Conservation (phyloP, 257 asterid genomes). For the Plantago ovata region DNA sequence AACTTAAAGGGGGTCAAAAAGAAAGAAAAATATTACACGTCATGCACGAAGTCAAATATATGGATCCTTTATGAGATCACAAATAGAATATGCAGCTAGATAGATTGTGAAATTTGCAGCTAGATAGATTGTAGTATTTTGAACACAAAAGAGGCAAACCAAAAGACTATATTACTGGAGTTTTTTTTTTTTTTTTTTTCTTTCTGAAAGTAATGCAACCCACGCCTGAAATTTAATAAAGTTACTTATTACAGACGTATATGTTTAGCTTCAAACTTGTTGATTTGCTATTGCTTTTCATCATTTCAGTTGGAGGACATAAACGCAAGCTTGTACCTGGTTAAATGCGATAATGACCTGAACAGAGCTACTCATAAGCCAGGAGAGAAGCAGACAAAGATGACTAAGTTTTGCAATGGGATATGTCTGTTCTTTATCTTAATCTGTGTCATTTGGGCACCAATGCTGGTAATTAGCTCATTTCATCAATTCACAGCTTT, state of each 20-base stretch:
- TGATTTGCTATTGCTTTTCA: slow-evolving; percentile 23
- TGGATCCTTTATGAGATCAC: too few relatives aligned
- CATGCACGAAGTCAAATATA: too few relatives aligned
- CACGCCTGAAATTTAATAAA: neutral
- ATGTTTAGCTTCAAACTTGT: neutral
- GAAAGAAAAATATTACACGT: too few relatives aligned
- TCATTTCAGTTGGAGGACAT: slow-evolving; percentile 91
- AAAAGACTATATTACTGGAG: neutral
- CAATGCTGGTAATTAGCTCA: slow-evolving; percentile 81
- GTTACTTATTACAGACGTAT: neutral
- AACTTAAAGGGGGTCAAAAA: too few relatives aligned
- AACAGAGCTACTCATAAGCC: slow-evolving; percentile 85
- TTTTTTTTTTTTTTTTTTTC: neutral
- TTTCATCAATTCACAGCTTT: neutral
- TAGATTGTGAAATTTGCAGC: too few relatives aligned
- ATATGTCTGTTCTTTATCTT: slow-evolving; percentile 81
- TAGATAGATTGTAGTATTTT: too few relatives aligned
- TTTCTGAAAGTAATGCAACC: neutral
- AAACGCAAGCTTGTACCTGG: slow-evolving; percentile 96
- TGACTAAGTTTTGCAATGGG: slow-evolving; percentile 95
- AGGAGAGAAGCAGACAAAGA: slow-evolving; percentile 88
- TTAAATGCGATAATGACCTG: slow-evolving; percentile 87
- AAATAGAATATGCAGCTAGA: too few relatives aligned
- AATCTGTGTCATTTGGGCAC: slow-evolving; percentile 98
- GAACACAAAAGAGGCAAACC: too few relatives aligned